phyloP scores from a whole-genome alignment of 257 asterid genomes.

The Penstemon newberryi region DNA sequence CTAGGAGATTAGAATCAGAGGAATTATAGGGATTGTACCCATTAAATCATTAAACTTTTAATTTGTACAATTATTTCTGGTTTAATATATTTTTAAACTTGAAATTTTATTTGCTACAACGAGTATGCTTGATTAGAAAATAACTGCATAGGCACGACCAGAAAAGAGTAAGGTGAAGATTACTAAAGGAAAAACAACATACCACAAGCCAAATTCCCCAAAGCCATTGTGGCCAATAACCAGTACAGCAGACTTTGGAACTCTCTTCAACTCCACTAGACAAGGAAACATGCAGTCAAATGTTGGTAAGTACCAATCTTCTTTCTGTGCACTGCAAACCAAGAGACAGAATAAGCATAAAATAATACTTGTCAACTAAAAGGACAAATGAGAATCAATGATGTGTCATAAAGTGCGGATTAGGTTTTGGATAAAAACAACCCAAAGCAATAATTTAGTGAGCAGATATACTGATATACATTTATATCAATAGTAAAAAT shows the following conservation, averaged over 20 bases:
- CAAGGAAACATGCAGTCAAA: constrained; percentile 54
- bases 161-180: background rate
- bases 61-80: too few species aligned
- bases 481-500: too few species aligned
- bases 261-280: constrained; percentile 65
- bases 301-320: constrained; percentile 62
- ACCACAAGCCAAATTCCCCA: constrained; percentile 88
- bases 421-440: background rate
- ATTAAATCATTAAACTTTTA: too few species aligned
- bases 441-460: too few species aligned
- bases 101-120: too few species aligned
- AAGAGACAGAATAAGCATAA: constrained; percentile 33
- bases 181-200: constrained; percentile 29
- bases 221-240: constrained; percentile 83
- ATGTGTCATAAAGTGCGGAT: background rate
- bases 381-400: background rate
- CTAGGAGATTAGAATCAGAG: too few species aligned
- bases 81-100: too few species aligned
- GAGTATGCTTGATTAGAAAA: constrained; percentile 1
- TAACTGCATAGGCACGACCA: background rate
- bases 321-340: constrained; percentile 58
- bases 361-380: constrained; percentile 5
- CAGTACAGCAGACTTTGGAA: constrained; percentile 61
- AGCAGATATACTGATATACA: too few species aligned
- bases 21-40: too few species aligned